Evolutionary conservation across 441 rosid species (phyloP).

Genomic region (Omphalea diandra): DNA sequence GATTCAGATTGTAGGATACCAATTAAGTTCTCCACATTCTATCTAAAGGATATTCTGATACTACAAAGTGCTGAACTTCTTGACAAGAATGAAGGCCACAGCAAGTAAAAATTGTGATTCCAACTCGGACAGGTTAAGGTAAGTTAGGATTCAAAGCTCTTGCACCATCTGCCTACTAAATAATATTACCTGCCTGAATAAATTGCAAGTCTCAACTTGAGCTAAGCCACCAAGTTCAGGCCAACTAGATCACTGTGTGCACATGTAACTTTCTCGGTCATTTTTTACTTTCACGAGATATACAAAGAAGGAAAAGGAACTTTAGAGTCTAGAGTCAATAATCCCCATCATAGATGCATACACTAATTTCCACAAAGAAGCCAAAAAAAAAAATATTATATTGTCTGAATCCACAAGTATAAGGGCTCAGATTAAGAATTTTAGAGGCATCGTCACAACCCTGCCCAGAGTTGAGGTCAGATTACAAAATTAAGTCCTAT

Average conservation of each 20-base stretch:
- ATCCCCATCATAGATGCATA: not conserved
- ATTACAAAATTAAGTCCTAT: not conserved
- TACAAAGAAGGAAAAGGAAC: not conserved
- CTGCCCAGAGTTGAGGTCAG: not conserved
- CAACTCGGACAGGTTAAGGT: not conserved
- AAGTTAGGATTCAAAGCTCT: not conserved
- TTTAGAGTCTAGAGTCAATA: not conserved
- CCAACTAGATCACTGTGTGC: not conserved
- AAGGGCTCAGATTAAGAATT: not conserved
- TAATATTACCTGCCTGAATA: not conserved
- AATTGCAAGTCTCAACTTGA: not conserved
- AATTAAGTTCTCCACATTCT: not conserved
- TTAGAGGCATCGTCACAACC: not conserved
- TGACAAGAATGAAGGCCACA: not conserved
- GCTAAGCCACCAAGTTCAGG: not conserved
- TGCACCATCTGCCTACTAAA: not conserved
- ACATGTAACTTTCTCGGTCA: not conserved
- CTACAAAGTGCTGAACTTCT: not conserved
- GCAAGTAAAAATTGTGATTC: not conserved
- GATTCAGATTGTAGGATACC: not conserved
- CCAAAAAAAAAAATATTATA: not conserved
- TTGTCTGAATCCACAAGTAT: not conserved
- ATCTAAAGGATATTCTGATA: not conserved
- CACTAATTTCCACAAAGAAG: not conserved
- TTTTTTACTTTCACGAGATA: not conserved